Base-by-base conservation (phyloP, 177 flowering plant genomes). In the Vitis hybrid region DNA sequence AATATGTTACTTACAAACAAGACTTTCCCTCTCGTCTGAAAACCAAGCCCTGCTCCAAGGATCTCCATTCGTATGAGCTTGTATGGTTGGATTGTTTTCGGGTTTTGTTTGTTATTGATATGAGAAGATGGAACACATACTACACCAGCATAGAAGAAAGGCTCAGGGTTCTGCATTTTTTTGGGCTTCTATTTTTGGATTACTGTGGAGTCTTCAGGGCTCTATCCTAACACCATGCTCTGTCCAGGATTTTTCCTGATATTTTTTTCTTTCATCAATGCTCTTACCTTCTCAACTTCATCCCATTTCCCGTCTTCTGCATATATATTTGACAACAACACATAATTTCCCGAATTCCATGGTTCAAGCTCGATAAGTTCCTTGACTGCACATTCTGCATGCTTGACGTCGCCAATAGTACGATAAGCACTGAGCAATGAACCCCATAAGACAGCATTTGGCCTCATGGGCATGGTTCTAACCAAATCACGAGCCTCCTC, bases 371-470 rank as follows among this genome's bases (percentile, higher is more conserved):
- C 58, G 27, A 92, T 79, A 27, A 94, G 88, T 74, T 91, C 87
- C 68, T 85, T 86, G 35, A 80, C 71, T 46, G 92, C 91, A 64
- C 65, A 58, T 71, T 89, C 94, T 64, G 93, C 98, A 66, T 85
- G 75, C 65, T 86, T 84, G 51, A 71, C 27, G 2, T 88, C 83
- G 12, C 90, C 90, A 66, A 82, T 79, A 65, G 71, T 82, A 61
- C 93, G 84, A 65, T 93, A 89, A 65, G 92, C 87, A 78, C 93
- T 82, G 3, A 94, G 89, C 76, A 92, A 69, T 20, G 97, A 76
- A 65, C 98, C 97, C 97, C 94, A 94, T 64, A 94, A 57, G 50
- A 91, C 84, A 65, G 94, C 89, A 83, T 85, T 89, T 68, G 98
- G 86, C 66, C 68, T 74, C 80, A 87, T 68, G 14, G 89, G 86